A percentile compares a stretch with the other conserved stretches of the same genome.
These are phyloP conservation scores for Penstemon davidsonii DNA, from an alignment of 257 asterid genomes.

Conservation along the genomic window DNA sequence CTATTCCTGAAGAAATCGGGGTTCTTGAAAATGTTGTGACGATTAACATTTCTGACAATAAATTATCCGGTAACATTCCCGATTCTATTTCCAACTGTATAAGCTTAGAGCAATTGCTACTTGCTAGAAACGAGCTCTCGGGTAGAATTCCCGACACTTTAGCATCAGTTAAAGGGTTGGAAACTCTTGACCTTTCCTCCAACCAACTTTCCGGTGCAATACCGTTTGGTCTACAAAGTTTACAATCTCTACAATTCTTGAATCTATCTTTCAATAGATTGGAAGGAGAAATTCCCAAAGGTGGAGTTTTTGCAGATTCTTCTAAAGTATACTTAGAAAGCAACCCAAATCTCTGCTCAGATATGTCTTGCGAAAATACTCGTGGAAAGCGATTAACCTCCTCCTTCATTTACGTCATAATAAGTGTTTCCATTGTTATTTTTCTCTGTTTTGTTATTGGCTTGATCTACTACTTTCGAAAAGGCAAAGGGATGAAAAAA, in stretches of 20 bases:
- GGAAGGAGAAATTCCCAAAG: constrained; percentile 49
- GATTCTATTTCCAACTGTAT: constrained; percentile 39
- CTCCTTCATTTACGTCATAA: constrained; percentile 12
- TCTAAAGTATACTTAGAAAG: constrained; percentile 46
- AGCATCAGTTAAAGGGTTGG: constrained; percentile 44
- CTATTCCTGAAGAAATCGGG: constrained; percentile 49
- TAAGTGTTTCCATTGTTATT: constrained; percentile 14
- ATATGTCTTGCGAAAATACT: constrained; percentile 18
- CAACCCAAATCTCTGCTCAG: constrained; percentile 42
- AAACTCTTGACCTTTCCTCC: constrained; percentile 54
- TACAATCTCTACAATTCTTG: constrained; percentile 38
- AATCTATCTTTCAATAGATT: constrained; percentile 55
- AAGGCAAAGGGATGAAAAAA: constrained; percentile 16
- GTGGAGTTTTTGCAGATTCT: constrained; percentile 45
- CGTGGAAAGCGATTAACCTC: constrained; percentile 14
- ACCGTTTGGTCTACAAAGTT: constrained; percentile 38
- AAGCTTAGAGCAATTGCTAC: constrained; percentile 47
- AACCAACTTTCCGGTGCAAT: constrained; percentile 46
- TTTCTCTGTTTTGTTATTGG: constrained; percentile 27
- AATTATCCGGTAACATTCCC: too few species aligned
- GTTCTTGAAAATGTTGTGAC: constrained; percentile 35
- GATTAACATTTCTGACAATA: constrained; percentile 26
- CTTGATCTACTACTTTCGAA: constrained; percentile 12
- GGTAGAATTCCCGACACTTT: constrained; percentile 55
- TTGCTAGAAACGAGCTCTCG: constrained; percentile 41